Evolutionary conservation across 345 rosid genomes (phyloP).

Genomic region (Alliaria petiolata): DNA sequence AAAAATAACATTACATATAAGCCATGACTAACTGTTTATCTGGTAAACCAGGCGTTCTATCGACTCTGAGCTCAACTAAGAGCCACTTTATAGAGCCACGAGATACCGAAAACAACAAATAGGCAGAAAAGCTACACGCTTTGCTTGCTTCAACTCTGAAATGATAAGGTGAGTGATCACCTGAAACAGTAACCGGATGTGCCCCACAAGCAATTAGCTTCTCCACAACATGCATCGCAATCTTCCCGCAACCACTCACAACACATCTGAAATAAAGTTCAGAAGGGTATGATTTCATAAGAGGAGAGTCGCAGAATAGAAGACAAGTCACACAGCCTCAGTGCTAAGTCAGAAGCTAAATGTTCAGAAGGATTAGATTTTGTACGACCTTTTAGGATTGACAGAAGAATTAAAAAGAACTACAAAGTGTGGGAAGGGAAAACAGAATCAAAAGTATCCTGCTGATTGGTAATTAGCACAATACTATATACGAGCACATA

Average conservation of each 20-base stretch:
- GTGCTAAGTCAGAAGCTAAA: background rate
- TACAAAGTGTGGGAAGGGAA: background rate
- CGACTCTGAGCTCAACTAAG: background rate
- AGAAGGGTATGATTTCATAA: constrained; percentile 8
- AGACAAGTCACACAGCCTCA: background rate
- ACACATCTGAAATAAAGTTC: constrained; percentile 56
- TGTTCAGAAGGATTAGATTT: background rate
- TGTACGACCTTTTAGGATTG: background rate
- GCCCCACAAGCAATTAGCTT: constrained; percentile 98
- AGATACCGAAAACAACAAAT: background rate
- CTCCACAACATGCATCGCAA: constrained; percentile 96
- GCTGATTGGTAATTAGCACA: background rate
- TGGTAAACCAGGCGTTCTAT: background rate
- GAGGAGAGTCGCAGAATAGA: background rate
- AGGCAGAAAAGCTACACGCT: background rate
- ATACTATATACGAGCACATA: background rate
- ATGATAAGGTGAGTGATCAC: constrained; percentile 32
- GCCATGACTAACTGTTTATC: background rate
- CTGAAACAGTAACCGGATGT: constrained; percentile 85
- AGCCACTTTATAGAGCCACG: background rate
- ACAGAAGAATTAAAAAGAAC: background rate
- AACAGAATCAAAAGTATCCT: background rate
- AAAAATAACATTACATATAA: background rate
- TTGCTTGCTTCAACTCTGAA: background rate
- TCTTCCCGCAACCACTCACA: constrained; percentile 98